A percentile compares a stretch with the other conserved stretches of the same genome.
phyloP scores from a whole-genome alignment of 805 yeast species.

The Phaffomyces opuntiae region DNA sequence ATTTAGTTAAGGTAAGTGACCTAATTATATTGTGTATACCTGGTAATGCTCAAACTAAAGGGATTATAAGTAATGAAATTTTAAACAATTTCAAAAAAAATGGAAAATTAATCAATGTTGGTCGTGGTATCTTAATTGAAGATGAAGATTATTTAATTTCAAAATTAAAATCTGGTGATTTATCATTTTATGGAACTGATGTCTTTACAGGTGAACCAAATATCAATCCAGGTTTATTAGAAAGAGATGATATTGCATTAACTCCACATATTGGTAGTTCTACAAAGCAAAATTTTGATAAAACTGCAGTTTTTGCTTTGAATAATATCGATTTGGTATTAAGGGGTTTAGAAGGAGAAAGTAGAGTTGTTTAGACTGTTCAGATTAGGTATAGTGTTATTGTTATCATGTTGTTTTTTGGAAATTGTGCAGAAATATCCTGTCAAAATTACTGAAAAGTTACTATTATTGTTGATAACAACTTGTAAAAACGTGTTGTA shows the following conservation, averaged over 20 bases:
- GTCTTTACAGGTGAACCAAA: slow-evolving; percentile 53
- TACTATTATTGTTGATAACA: too few relatives aligned
- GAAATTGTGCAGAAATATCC: too few relatives aligned
- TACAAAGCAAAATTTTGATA: slow-evolving; percentile 38
- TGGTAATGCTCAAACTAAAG: slow-evolving; percentile 43
- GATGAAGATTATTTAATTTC: slow-evolving; percentile 41
- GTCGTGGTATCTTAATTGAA: slow-evolving; percentile 49
- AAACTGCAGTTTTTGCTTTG: slow-evolving; percentile 38
- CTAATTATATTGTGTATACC: slow-evolving; percentile 53
- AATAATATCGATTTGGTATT: slow-evolving; percentile 34
- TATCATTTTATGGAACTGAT: slow-evolving; percentile 53
- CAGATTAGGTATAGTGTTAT: too few relatives aligned
- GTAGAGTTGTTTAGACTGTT: slow-evolving; percentile 10
- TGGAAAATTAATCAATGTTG: slow-evolving; percentile 48
- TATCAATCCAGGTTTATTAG: slow-evolving; percentile 22
- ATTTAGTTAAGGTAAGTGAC: slow-evolving; percentile 35
- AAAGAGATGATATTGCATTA: slow-evolving; percentile 37
- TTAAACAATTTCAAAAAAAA: slow-evolving; percentile 33
- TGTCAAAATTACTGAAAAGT: too few relatives aligned
- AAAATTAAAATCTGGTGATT: slow-evolving; percentile 30
- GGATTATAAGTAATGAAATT: slow-evolving; percentile 37
- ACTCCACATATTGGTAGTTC: slow-evolving; percentile 64
- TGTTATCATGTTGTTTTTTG: too few relatives aligned
- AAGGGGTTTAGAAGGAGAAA: slow-evolving; percentile 21
- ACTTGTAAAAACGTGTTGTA: not conserved